A percentile compares a stretch with the other conserved stretches of the same genome.
Evolutionary conservation across 1,284 basidiomycete species (phyloP).

Genomic region (Ceratobasidium sp.): DNA sequence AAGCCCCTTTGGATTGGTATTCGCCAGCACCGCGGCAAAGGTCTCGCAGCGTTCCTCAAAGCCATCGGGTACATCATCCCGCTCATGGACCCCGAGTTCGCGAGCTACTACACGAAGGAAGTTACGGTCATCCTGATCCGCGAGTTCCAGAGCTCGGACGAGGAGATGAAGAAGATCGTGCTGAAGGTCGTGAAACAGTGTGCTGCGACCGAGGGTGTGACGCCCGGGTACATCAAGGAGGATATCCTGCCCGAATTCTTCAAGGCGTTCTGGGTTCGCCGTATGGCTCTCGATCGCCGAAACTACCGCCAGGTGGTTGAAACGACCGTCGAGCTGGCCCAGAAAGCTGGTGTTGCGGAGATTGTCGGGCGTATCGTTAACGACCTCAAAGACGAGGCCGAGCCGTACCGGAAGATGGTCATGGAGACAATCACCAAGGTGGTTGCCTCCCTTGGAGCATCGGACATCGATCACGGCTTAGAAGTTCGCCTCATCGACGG

Average conservation of each 20-base stretch:
- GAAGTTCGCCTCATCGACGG: conserved; percentile 96
- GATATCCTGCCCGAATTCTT: conserved; percentile 99
- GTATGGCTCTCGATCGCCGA: conserved; percentile 96
- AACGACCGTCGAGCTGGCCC: conserved; percentile 96
- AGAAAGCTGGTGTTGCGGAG: conserved; percentile 95
- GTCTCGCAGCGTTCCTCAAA: conserved; percentile 97
- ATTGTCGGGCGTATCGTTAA: conserved; percentile 96
- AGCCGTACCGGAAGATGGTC: conserved; percentile 99
- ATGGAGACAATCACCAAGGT: conserved; percentile 99
- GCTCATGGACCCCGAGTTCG: conserved; percentile 99
- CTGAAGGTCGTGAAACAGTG: conserved; percentile 99
- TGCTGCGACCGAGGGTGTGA: conserved; percentile 96
- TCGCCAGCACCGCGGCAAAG: conserved; percentile 96
- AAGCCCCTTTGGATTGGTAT: conserved; percentile 99
- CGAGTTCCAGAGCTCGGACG: conserved; percentile 99
- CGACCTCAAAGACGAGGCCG: conserved; percentile 95
- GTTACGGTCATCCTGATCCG: conserved; percentile 98
- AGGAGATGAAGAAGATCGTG: conserved; percentile 99
- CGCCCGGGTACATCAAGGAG: conserved; percentile 91
- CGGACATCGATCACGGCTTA: conserved; percentile 95
- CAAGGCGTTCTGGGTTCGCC: conserved; percentile 94
- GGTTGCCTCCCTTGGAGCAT: conserved; percentile 89
- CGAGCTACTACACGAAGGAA: conserved; percentile 97
- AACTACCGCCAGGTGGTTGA: conserved; percentile 99
- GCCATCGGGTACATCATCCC: conserved; percentile 99